A percentile compares a stretch with the other conserved stretches of the same genome.
These are phyloP conservation scores for Ricinus communis DNA, from an alignment of 345 rosid species.

Conservation along the genomic window DNA sequence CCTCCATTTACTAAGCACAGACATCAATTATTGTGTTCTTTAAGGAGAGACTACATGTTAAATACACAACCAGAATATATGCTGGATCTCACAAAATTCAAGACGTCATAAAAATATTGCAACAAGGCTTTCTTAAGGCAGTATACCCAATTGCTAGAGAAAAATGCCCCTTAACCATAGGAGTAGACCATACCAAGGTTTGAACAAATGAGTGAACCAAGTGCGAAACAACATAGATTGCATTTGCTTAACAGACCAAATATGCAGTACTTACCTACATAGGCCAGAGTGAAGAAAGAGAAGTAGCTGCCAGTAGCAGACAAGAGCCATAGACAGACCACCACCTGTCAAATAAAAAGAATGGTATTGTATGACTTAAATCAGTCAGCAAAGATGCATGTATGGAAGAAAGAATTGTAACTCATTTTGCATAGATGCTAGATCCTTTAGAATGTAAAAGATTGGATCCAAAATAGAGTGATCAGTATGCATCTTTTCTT, in stretches of 20 bases:
- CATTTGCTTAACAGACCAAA: constrained; percentile 8
- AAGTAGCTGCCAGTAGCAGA: constrained; percentile 78
- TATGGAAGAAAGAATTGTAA: not conserved
- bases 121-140: not conserved
- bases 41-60: not conserved
- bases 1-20: not conserved
- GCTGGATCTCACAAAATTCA: not conserved
- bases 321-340: constrained; percentile 80
- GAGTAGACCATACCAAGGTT: not conserved
- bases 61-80: not conserved
- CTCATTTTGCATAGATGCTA: not conserved
- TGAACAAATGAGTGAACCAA: not conserved
- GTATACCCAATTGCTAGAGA: not conserved
- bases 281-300: constrained; percentile 83
- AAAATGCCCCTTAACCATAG: not conserved
- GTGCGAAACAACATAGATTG: not conserved
- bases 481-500: not conserved
- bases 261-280: constrained; percentile 57
- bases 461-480: not conserved
- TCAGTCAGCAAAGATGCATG: not conserved
- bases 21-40: not conserved
- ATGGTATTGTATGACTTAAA: constrained; percentile 3
- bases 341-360: constrained; percentile 59
- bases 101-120: not conserved
- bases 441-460: not conserved